Base-by-base conservation (phyloP, 2,329 filamentous ascomycete species). In the Aspergillus unguis region DNA sequence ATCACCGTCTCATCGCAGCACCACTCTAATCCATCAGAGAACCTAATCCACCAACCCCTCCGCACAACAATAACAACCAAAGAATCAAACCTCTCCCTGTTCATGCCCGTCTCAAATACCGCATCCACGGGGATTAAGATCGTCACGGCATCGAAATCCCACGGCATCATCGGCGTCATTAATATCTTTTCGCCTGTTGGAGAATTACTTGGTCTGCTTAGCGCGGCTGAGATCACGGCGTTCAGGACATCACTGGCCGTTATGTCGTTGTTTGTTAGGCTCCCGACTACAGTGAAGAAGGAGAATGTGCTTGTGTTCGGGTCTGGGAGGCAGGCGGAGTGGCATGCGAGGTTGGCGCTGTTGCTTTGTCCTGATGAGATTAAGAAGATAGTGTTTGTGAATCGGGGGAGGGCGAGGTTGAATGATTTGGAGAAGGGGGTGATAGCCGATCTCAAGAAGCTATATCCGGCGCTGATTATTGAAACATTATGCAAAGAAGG, bases 221-320 rank as follows among this genome's bases (percentile, higher is more conserved):
- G 90, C 62, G 87, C 88, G 11, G 81, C 82, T 54, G 85, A 88
- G 42, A 74, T 92, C 31, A 94, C 90, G 0, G 88, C 87, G 3
- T 94, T 92, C 70, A 84, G 90, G 55, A 94, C 90, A 0, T 87
- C 88, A 0, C 76, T 92, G 8, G 84, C 84, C 1, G 87, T 86
- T 3, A 82, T 86, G 49, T 84, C 85, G 27, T 77, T 90, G 0
- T 77, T 90, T 32, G 70, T 73, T 23, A 81, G 80, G 8, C 7
- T n/a, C 35, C 71, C 64, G 51, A 47, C 47, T 1, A 52, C 60
- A 6, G 48, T 68, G 3, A 43, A 48, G 5, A 67, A 65, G 29
- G 64, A 63, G n/a, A 67, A 68, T 2, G 58, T 79, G 1, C 60
- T 80, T 7, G 71, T 80, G 1, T 77, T 80, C 54, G 77, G 77